Conservation (phyloP, 352 stramenopile species). For the Globisporangium paddicum region DNA sequence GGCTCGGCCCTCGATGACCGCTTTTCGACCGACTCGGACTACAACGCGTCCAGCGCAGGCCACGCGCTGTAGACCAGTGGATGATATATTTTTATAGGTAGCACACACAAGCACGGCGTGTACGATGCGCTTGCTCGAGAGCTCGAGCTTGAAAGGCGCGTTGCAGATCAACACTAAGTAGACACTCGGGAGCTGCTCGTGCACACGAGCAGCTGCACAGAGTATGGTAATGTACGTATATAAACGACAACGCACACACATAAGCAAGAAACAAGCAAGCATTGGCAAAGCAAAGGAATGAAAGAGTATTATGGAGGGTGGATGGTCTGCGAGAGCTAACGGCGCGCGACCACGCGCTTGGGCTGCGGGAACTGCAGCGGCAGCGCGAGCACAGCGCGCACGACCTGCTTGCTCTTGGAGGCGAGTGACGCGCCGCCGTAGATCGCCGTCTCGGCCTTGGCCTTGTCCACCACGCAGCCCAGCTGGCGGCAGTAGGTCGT, state of each 20-base stretch:
- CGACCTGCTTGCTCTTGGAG: slow-evolving; percentile 62
- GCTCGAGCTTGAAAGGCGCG: background rate
- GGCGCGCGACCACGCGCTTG: slow-evolving; percentile 49
- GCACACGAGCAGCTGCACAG: background rate
- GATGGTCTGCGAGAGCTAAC: slow-evolving; percentile 3
- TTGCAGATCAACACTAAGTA: background rate
- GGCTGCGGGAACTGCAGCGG: slow-evolving; percentile 70
- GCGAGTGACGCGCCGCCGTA: slow-evolving; percentile 43
- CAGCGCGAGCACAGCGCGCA: slow-evolving; percentile 66
- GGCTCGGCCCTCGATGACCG: slow-evolving; percentile 58
- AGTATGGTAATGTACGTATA: background rate
- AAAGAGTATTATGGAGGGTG: background rate
- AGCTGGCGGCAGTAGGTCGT: slow-evolving; percentile 65
- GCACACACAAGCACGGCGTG: too few species aligned
- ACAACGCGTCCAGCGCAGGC: slow-evolving; percentile 6
- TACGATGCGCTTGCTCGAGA: background rate
- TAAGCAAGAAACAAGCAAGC: background rate
- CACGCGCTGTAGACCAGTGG: background rate
- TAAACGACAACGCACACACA: background rate
- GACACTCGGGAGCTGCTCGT: background rate
- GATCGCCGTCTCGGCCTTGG: slow-evolving; percentile 51
- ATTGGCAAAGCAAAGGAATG: background rate
- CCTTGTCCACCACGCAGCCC: slow-evolving; percentile 69
- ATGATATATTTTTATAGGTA: slow-evolving; percentile 7
- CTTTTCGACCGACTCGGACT: slow-evolving; percentile 73